phyloP scores from a whole-genome alignment of 768 basidiomycete genomes.

The Saitozyma sp. region DNA sequence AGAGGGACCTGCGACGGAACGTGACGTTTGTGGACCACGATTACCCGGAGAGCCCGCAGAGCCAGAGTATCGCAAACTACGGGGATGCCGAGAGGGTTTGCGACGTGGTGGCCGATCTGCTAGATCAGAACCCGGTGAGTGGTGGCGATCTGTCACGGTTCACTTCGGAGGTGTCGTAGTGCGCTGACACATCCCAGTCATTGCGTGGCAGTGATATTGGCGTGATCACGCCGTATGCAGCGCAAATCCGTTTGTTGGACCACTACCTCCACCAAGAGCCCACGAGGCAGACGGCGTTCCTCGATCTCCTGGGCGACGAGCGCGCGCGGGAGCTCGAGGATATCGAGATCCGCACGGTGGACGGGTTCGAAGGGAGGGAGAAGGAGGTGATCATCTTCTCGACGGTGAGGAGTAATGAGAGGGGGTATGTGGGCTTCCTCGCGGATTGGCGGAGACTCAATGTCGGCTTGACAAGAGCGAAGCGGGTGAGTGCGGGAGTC shows the following conservation, averaged over 20 bases:
- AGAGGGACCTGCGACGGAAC: slow-evolving; percentile 58
- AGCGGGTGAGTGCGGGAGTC: slow-evolving; percentile 57
- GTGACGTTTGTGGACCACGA: slow-evolving; percentile 82
- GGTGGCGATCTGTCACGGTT: neutral
- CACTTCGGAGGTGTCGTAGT: neutral
- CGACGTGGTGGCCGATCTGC: slow-evolving; percentile 76
- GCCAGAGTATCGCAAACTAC: slow-evolving; percentile 73
- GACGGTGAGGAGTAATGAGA: slow-evolving; percentile 78
- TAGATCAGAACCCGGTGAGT: slow-evolving; percentile 71
- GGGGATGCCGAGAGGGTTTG: slow-evolving; percentile 76
- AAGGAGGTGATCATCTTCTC: slow-evolving; percentile 91
- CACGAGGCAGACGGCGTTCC: slow-evolving; percentile 60
- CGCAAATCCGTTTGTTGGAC: slow-evolving; percentile 76
- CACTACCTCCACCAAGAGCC: slow-evolving; percentile 60
- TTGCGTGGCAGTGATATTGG: slow-evolving; percentile 78
- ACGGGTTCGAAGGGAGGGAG: slow-evolving; percentile 91
- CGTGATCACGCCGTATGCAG: slow-evolving; percentile 86
- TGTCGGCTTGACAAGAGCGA: slow-evolving; percentile 86
- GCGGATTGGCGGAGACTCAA: slow-evolving; percentile 82
- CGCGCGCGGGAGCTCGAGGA: slow-evolving; percentile 66
- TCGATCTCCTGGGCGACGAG: slow-evolving; percentile 63
- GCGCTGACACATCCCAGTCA: slow-evolving; percentile 50
- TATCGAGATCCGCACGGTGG: slow-evolving; percentile 88
- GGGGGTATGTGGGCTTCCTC: slow-evolving; percentile 81
- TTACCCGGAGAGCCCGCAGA: slow-evolving; percentile 66